Conservation (phyloP, 805 yeast species). For the Suhomyces prunicola region DNA sequence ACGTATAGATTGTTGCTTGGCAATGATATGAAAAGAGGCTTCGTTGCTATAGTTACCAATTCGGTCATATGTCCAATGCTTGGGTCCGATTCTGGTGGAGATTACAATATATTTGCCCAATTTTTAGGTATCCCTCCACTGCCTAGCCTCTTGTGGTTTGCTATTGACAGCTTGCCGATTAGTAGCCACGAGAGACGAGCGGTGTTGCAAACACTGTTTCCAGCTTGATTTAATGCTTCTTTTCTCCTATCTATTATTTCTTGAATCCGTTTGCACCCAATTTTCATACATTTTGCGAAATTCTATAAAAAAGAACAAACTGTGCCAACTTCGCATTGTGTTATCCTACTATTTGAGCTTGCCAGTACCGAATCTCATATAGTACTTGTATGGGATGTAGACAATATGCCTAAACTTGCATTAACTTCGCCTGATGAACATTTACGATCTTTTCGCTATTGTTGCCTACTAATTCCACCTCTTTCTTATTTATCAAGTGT, state of each 20-base stretch:
- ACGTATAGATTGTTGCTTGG: constrained; percentile 43
- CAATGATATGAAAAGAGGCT: constrained; percentile 41
- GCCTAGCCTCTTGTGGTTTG: constrained; percentile 29
- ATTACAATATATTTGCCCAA: constrained; percentile 31
- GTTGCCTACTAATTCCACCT: too few relatives aligned
- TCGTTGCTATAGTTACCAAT: constrained; percentile 38
- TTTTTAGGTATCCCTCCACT: constrained; percentile 16
- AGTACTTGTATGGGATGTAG: too few relatives aligned
- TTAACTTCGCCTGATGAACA: too few relatives aligned
- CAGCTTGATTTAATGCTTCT: not conserved
- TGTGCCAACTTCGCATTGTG: too few relatives aligned
- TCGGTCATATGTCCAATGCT: constrained; percentile 39
- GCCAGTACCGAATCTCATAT: too few relatives aligned
- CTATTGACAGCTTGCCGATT: constrained; percentile 26
- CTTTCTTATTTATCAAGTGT: too few relatives aligned
- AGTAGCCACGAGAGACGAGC: constrained; percentile 21
- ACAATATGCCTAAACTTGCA: too few relatives aligned
- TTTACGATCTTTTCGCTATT: not conserved
- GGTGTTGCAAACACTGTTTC: not conserved
- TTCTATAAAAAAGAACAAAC: too few relatives aligned
- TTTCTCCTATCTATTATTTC: not conserved
- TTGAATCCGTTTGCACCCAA: not conserved
- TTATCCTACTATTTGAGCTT: too few relatives aligned
- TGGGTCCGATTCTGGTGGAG: constrained; percentile 43
- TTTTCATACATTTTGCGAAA: not conserved